Evolutionary conservation across 345 rosid genomes (phyloP), one percentile per base, ranked within the genome.

Genomic region (Chamaenerion angustifolium): DNA sequence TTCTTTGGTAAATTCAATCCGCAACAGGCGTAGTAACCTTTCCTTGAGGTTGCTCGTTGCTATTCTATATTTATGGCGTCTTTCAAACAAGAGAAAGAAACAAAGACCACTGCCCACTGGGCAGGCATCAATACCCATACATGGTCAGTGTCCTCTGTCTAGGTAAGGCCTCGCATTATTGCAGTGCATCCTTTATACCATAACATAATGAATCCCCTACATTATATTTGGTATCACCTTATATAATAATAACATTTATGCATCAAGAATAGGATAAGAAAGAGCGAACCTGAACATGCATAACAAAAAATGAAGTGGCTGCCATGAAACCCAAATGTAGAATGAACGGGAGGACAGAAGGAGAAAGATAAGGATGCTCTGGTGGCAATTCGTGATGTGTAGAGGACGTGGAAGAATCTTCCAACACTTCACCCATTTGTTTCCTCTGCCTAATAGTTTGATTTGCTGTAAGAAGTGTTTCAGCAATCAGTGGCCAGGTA

Each of bases 231-330:
- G 25, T 21, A 4, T 21, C 25, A 21, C 25, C 25, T 21, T 0
- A 21, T 21, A 4, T 21, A 21, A 21, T 21, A 21, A 2, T 21
- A 21, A 21, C 25, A 21, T 21, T 21, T 21, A 21, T 21, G 25
- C 25, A 21, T 21, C 25, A 21, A 21, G 25, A 21, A 21, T 21
- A 21, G 25, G 4, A 21, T 21, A 21, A 49, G 48, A 8, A 8
- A 49, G 59, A 47, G 37, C 69, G 68, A 35, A 81, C 98, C 96
- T 87, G 96, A 45, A 83, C 96, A 54, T 90, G 95, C 96, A 84
- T 82, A 66, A 87, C 62, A 47, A 87, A 79, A 60, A 90, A 77
- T 15, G 94, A 81, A 3, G 94, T 84, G 59, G 74, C 76, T 61
- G 68, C 73, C 96, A 82, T 72, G 70, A 92, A 60, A 45, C 79